phyloP scores from a whole-genome alignment of 2,329 filamentous ascomycete genomes.

The Diaporthe australafricana region DNA sequence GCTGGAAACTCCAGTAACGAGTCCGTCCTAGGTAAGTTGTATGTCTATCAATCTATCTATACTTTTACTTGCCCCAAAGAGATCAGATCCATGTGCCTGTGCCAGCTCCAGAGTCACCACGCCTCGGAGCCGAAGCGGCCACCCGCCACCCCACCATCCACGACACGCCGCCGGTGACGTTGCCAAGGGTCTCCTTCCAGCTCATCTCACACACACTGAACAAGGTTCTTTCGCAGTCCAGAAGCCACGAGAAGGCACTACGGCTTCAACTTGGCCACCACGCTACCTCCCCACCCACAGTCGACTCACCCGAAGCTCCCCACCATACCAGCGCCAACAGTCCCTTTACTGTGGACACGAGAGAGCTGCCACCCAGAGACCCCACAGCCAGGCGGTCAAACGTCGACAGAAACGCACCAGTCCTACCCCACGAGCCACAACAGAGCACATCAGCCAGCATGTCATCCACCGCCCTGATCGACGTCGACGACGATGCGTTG shows the following conservation, averaged over 20 bases:
- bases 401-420: slow-evolving; percentile 13
- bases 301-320: not conserved
- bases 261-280: not conserved
- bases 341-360: not conserved
- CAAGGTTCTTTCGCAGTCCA: slow-evolving; percentile 17
- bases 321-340: not conserved
- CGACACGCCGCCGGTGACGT: slow-evolving; percentile 22
- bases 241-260: slow-evolving; percentile 22
- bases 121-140: slow-evolving; percentile 26
- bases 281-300: not conserved
- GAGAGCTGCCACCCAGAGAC: not conserved
- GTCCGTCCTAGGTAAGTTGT: not conserved
- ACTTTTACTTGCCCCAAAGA: not conserved
- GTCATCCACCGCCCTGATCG: slow-evolving; percentile 56
- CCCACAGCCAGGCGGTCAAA: slow-evolving; percentile 10
- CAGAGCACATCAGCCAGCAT: slow-evolving; percentile 42
- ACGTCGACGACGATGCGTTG: slow-evolving; percentile 79
- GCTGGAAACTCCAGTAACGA: not conserved
- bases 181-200: slow-evolving; percentile 25
- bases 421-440: slow-evolving; percentile 13
- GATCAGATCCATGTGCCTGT: not conserved
- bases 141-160: slow-evolving; percentile 23
- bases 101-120: not conserved
- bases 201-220: slow-evolving; percentile 5
- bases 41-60: not conserved